Base-by-base conservation (phyloP, 2,329 filamentous ascomycete species). In the Scedosporium apiospermum region DNA sequence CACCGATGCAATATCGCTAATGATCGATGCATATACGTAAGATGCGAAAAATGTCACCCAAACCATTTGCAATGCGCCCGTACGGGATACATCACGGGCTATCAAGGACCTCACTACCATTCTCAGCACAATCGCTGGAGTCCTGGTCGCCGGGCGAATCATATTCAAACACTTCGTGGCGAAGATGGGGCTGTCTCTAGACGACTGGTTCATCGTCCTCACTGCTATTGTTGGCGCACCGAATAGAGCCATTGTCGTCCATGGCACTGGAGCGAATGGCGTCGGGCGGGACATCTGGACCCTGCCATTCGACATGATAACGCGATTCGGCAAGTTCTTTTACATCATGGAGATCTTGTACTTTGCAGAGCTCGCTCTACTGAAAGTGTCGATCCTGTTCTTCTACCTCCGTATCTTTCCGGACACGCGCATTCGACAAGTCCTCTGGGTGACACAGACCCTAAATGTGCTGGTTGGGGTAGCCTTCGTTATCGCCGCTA, bases 351-450 rank as follows among this genome's bases (percentile, higher is more conserved):
- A 71, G 9, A 64, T 68, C 55, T 55, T 80, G n/a, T 80, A 81
- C 68, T 80, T 80, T 65, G 58, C 70, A 1, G 69, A 75, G 18
- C 67, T 77, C 4, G 68, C 74, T 10, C 69, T 79, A 41, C 72
- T 78, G 42, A 80, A 82, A 65, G 67, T 80, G 6, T 76, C 79
- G 4, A 73, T 84, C 60, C 72, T 83, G 5, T 71, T 77, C 65
- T 80, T 83, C 70, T 83, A 81, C 69, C 70, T 79, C 34, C 76
- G 78, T 49, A 78, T 83, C 64, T 83, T 83, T 64, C 77, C 76
- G 0, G 66, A 66, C 0, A 64, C 49, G 3, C 62, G 57, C 3
- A 71, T 79, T 3, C 72, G 73, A 16, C 69, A 69, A 16, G 16
- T 77, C 3, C 68, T 80, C 3, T 75, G 72, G 69, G 72, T 62